These are phyloP conservation scores for Puccinia sorghi DNA, from an alignment of 1,284 basidiomycete species.

Conservation along the genomic window DNA sequence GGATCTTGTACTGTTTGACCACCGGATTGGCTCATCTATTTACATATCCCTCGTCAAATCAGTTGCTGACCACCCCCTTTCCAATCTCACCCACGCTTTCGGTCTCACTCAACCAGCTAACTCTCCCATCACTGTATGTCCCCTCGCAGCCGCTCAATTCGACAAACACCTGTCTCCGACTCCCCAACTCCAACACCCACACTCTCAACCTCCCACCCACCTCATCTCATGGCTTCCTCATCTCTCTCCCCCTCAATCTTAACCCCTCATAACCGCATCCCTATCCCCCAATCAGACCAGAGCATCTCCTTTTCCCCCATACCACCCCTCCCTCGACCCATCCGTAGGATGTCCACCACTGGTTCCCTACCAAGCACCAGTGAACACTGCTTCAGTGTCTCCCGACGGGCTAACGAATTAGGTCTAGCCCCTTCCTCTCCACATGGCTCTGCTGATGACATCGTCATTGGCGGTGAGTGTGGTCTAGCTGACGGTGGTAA, in stretches of 20 bases:
- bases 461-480: conserved; percentile 40
- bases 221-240: background rate
- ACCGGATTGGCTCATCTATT: background rate
- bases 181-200: background rate
- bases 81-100: background rate
- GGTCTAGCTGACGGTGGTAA: conserved; percentile 34
- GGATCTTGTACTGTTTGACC: background rate
- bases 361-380: conserved; percentile 1
- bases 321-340: background rate
- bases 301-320: background rate
- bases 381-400: background rate
- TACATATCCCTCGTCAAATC: background rate
- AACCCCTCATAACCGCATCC: background rate
- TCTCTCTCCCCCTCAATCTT: background rate
- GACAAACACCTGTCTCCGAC: too few relatives aligned
- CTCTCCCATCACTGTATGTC: background rate
- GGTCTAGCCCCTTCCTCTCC: conserved; percentile 6
- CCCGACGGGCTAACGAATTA: conserved; percentile 5
- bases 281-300: background rate
- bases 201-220: conserved; percentile 7
- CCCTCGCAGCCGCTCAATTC: background rate
- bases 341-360: conserved; percentile 37
- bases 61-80: background rate
- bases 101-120: background rate
- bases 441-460: background rate